Conservation (phyloP, 495 filamentous ascomycete genomes). For the Massariosphaeria phaeospora region DNA sequence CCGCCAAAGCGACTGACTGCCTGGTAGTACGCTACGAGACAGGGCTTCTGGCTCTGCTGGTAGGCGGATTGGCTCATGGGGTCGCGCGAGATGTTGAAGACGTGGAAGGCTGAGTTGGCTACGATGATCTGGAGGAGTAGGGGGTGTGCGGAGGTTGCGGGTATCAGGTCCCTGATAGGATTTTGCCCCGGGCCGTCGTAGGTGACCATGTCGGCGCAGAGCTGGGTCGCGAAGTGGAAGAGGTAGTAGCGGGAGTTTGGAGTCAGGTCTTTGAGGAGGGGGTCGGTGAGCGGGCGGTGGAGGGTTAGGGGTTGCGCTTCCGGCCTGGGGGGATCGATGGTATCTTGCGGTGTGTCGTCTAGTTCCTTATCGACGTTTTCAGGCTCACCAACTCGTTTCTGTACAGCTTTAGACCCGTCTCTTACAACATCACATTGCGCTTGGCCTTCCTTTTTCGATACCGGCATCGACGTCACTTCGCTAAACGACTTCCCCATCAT, state of each 20-base stretch:
- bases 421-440: neutral
- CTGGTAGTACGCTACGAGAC: constrained; percentile 15
- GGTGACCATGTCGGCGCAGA: constrained; percentile 25
- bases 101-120: constrained; percentile 29
- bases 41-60: constrained; percentile 15
- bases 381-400: too few relatives aligned
- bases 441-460: constrained; percentile 13
- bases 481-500: constrained; percentile 44
- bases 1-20: constrained; percentile 16
- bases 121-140: constrained; percentile 27
- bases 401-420: neutral
- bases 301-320: neutral
- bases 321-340: neutral
- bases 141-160: constrained; percentile 9
- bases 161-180: constrained; percentile 28
- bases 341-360: neutral
- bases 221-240: constrained; percentile 24
- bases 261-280: constrained; percentile 19
- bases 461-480: neutral
- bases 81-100: constrained; percentile 22
- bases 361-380: neutral
- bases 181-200: constrained; percentile 24
- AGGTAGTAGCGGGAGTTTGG: constrained; percentile 20
- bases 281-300: constrained; percentile 8
- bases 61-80: neutral